Conservation (phyloP, 1,284 basidiomycete genomes). For the Veloboletus limbatus region DNA sequence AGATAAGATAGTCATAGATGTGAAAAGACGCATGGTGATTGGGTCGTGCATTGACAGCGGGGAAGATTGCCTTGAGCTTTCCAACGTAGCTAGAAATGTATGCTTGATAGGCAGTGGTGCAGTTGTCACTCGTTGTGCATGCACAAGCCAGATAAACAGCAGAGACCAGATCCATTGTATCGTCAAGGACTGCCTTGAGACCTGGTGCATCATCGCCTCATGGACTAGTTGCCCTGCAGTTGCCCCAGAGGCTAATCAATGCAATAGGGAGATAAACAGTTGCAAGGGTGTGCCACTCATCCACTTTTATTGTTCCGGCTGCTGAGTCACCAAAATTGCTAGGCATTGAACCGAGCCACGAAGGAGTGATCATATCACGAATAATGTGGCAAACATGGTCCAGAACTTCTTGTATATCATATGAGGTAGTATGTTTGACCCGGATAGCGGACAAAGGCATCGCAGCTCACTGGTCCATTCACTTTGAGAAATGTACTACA, state of each 20-base stretch:
- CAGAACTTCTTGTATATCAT: not conserved
- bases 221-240: not conserved
- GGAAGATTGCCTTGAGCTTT: slow-evolving; percentile 18
- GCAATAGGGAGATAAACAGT: slow-evolving; percentile 35
- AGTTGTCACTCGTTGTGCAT: slow-evolving; percentile 1
- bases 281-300: slow-evolving; percentile 33
- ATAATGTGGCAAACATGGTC: slow-evolving; percentile 21
- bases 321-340: slow-evolving; percentile 30
- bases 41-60: slow-evolving; percentile 14
- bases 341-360: slow-evolving; percentile 32
- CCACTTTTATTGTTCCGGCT: slow-evolving; percentile 34
- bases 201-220: too few relatives aligned
- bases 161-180: slow-evolving; percentile 17
- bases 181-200: too few relatives aligned
- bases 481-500: not conserved
- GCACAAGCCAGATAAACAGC: slow-evolving; percentile 11
- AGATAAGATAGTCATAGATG: slow-evolving; percentile 28
- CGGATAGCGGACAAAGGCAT: not conserved
- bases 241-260: slow-evolving; percentile 19
- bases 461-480: too few relatives aligned
- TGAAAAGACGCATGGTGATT: slow-evolving; percentile 39
- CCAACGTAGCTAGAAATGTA: too few relatives aligned
- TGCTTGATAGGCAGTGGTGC: too few relatives aligned
- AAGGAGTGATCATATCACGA: slow-evolving; percentile 23
- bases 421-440: too few relatives aligned